A percentile compares a stretch with the other conserved stretches of the same genome.
Evolutionary conservation across 164 flowering plant genomes (phyloP).

Genomic region (Sextonia rubra): DNA sequence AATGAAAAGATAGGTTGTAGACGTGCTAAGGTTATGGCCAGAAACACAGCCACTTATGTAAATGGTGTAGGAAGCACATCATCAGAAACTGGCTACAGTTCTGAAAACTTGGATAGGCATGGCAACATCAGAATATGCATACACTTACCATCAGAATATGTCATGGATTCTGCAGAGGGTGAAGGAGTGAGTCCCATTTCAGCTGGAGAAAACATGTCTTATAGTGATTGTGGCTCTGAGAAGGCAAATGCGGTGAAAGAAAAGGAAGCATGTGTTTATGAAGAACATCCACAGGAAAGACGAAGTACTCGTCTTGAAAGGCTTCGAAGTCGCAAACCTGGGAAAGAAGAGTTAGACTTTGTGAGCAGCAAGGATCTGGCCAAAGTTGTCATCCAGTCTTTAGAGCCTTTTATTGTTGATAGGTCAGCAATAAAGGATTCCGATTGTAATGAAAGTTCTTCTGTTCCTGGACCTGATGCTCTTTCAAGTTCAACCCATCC

Average conservation of each 20-base stretch:
- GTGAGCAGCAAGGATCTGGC: slow-evolving; percentile 50
- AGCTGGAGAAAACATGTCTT: slow-evolving; percentile 23
- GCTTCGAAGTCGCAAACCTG: slow-evolving; percentile 89
- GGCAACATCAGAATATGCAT: slow-evolving; percentile 53
- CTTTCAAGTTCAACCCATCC: slow-evolving; percentile 21
- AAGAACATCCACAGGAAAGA: slow-evolving; percentile 87
- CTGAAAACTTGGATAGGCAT: slow-evolving; percentile 27
- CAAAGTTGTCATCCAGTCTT: slow-evolving; percentile 48
- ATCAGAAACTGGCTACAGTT: slow-evolving; percentile 4
- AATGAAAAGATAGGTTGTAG: slow-evolving; percentile 13
- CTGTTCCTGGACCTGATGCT: slow-evolving; percentile 22
- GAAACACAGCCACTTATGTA: slow-evolving; percentile 4
- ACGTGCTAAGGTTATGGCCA: slow-evolving; percentile 11
- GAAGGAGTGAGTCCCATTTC: slow-evolving; percentile 18
- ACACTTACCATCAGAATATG: slow-evolving; percentile 40
- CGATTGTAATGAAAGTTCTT: slow-evolving; percentile 18
- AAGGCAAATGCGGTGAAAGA: slow-evolving; percentile 34
- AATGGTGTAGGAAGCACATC: not conserved
- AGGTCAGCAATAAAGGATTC: slow-evolving; percentile 29
- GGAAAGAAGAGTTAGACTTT: slow-evolving; percentile 66
- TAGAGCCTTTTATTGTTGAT: slow-evolving; percentile 57
- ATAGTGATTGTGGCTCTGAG: slow-evolving; percentile 29
- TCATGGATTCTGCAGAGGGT: slow-evolving; percentile 24
- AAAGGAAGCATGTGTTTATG: slow-evolving; percentile 45
- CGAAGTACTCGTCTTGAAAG: slow-evolving; percentile 89